Evolutionary conservation across 805 yeast species (phyloP).

Genomic region (Metschnikowia cerradonensis): DNA sequence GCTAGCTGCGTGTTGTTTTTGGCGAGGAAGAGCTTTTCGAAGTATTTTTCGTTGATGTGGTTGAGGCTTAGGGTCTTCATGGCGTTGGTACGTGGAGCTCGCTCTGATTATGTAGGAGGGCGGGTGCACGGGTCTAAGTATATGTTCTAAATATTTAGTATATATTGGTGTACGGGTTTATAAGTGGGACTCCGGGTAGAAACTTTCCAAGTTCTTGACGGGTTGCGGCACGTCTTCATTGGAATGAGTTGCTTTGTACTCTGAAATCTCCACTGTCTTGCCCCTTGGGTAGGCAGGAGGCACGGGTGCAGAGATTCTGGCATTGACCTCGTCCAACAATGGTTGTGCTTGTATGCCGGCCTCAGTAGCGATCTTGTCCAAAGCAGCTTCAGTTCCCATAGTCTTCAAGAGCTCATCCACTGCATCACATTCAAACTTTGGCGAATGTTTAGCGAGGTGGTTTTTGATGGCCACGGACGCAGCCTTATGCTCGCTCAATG

Average conservation of each 20-base stretch:
- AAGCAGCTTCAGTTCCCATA: conserved; percentile 13
- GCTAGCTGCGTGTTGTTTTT: conserved; percentile 15
- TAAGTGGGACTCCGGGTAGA: conserved; percentile 21
- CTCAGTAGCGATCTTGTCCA: conserved; percentile 13
- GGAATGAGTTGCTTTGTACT: conserved; percentile 52
- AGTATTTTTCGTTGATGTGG: conserved; percentile 15
- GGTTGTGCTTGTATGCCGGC: conserved; percentile 3
- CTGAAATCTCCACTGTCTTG: conserved; percentile 37
- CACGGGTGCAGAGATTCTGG: conserved; percentile 22
- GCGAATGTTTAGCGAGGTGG: conserved; percentile 20
- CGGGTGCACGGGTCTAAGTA: background rate
- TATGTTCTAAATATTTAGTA: background rate
- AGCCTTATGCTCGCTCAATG: conserved; percentile 17
- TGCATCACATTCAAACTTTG: conserved; percentile 23
- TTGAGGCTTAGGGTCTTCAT: conserved; percentile 16
- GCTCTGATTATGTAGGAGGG: background rate
- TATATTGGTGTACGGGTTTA: conserved; percentile 2
- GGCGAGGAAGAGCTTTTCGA: conserved; percentile 19
- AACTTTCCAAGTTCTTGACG: conserved; percentile 22
- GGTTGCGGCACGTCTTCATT: conserved; percentile 66
- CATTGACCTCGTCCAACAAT: conserved; percentile 16
- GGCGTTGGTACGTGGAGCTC: background rate
- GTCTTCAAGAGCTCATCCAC: conserved; percentile 17
- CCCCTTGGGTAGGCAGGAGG: conserved; percentile 50
- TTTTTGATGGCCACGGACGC: conserved; percentile 26